Evolutionary conservation across 805 yeast genomes (phyloP).

Genomic region (Jamesozyma gamospora): DNA sequence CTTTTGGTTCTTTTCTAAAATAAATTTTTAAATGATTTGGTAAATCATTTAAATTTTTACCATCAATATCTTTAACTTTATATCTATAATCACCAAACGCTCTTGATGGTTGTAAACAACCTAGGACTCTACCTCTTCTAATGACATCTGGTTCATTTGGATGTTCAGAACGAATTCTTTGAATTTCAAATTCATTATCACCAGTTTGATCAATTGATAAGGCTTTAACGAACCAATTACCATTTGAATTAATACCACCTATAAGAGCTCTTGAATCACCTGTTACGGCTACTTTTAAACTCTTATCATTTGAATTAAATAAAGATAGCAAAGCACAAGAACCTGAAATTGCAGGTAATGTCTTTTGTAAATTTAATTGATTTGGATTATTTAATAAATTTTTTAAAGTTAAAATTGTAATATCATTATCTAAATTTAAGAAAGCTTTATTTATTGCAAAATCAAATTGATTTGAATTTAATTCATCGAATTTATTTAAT

Average conservation of each 20-base stretch:
- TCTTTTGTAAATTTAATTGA: constrained; percentile 46
- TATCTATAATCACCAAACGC: constrained; percentile 97
- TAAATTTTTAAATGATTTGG: constrained; percentile 76
- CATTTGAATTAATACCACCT: constrained; percentile 51
- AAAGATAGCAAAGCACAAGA: constrained; percentile 85
- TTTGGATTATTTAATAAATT: constrained; percentile 58
- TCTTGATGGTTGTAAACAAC: constrained; percentile 88
- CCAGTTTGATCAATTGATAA: constrained; percentile 92
- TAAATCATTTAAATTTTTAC: constrained; percentile 39
- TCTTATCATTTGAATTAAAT: constrained; percentile 65
- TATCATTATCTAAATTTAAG: constrained; percentile 71
- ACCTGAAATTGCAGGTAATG: constrained; percentile 91
- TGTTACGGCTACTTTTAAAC: constrained; percentile 82
- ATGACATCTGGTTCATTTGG: constrained; percentile 83
- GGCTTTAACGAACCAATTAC: constrained; percentile 82
- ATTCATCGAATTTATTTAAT: constrained; percentile 49
- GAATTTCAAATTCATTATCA: constrained; percentile 77
- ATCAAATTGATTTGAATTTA: constrained; percentile 48
- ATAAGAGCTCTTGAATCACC: constrained; percentile 93
- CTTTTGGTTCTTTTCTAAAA: constrained; percentile 65
- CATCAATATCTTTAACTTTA: constrained; percentile 55
- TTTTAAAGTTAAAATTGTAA: constrained; percentile 66
- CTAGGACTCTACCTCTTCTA: constrained; percentile 81
- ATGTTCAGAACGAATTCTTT: constrained; percentile 74
- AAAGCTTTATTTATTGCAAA: constrained; percentile 76